phyloP scores from a whole-genome alignment of 257 asterid species.

The Galeopsis tetrahit region DNA sequence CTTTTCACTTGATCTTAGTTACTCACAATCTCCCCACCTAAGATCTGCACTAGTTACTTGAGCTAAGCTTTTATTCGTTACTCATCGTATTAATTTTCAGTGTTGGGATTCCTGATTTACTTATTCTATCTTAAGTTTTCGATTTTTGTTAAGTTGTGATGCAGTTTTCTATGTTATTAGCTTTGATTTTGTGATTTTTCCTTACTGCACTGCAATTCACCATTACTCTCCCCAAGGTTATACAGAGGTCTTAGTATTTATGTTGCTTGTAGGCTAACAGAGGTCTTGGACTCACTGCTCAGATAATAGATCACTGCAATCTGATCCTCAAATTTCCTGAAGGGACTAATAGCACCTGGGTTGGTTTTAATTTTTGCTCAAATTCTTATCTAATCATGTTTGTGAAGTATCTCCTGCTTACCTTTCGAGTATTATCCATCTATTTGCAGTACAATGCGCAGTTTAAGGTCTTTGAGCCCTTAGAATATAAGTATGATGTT shows the following conservation, averaged over 20 bases:
- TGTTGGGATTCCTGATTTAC: conserved; percentile 13
- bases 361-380: conserved; percentile 41
- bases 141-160: neutral
- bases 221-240: neutral
- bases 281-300: conserved; percentile 94
- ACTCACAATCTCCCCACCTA: neutral
- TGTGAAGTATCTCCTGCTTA: conserved; percentile 18
- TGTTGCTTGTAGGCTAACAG: conserved; percentile 76
- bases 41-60: conserved; percentile 19
- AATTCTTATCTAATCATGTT: conserved; percentile 9
- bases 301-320: conserved; percentile 87
- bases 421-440: conserved; percentile 23
- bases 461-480: conserved; percentile 88
- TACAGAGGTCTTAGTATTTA: conserved; percentile 22
- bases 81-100: neutral
- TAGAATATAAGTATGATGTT: conserved; percentile 89
- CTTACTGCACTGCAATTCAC: neutral
- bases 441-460: conserved; percentile 83
- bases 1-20: conserved; percentile 22
- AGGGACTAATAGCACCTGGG: conserved; percentile 99
- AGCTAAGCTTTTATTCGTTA: neutral
- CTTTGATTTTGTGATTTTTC: conserved; percentile 13
- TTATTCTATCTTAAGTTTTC: neutral
- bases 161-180: neutral
- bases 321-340: conserved; percentile 85